Conservation (phyloP, 768 basidiomycete species). For the Trametes elegans region DNA sequence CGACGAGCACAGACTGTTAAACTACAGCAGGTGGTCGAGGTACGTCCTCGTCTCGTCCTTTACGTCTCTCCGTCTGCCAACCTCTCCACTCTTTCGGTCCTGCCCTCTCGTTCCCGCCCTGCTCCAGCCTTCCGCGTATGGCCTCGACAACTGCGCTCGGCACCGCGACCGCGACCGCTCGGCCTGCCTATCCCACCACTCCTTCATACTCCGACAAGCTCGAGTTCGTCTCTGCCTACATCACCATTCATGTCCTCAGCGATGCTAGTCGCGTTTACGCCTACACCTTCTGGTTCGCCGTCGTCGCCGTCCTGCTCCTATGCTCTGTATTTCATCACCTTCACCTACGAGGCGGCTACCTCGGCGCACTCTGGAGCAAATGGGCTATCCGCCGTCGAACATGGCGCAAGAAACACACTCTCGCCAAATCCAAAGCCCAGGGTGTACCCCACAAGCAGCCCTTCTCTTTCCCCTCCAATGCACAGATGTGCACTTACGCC, state of each 20-base stretch:
- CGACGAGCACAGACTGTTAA: not conserved
- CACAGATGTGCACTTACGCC: conserved; percentile 52
- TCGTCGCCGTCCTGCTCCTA: conserved; percentile 41
- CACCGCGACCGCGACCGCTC: conserved; percentile 13
- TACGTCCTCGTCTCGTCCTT: not conserved
- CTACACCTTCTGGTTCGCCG: conserved; percentile 57
- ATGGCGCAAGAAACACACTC: conserved; percentile 48
- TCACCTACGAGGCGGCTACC: conserved; percentile 38
- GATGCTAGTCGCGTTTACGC: conserved; percentile 51
- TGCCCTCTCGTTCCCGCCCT: not conserved
- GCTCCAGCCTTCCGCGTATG: no score
- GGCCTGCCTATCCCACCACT: conserved; percentile 39
- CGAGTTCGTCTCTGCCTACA: conserved; percentile 56
- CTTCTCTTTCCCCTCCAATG: conserved; percentile 56
- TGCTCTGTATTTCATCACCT: conserved; percentile 44
- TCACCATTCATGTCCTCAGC: conserved; percentile 55
- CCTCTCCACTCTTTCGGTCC: conserved; percentile 1
- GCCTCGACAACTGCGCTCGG: no score
- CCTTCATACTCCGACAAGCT: conserved; percentile 43
- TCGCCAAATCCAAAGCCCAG: conserved; percentile 33
- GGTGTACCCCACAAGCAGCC: conserved; percentile 42
- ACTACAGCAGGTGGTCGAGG: not conserved
- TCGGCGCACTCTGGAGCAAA: conserved; percentile 56
- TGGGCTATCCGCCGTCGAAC: conserved; percentile 58
- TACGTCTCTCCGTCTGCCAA: not conserved